Conservation (phyloP, 768 basidiomycete genomes). For the Amanita exitialis region DNA sequence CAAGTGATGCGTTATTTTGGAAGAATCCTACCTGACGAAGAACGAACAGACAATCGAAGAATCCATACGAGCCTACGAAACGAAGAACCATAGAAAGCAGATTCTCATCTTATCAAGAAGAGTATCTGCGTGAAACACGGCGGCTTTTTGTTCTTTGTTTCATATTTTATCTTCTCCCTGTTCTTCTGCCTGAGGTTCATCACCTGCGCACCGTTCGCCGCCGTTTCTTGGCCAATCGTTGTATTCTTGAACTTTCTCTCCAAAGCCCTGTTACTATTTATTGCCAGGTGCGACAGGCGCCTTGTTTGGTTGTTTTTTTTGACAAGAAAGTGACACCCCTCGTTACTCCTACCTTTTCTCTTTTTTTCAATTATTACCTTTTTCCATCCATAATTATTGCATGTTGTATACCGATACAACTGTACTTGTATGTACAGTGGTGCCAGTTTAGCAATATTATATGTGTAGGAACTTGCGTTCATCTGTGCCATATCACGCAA, state of each 20-base stretch:
- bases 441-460: neutral
- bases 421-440: neutral
- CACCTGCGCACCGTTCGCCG: neutral
- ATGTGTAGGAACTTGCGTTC: neutral
- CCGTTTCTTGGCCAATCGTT: constrained; percentile 1
- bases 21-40: neutral
- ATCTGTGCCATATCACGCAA: no score
- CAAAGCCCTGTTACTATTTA: constrained; percentile 3
- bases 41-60: neutral
- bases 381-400: constrained; percentile 2
- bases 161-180: neutral
- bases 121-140: neutral
- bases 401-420: constrained; percentile 1
- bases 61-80: neutral
- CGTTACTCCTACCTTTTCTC: neutral
- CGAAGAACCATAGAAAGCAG: neutral
- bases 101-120: neutral
- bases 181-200: neutral
- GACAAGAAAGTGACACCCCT: constrained; percentile 2
- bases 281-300: constrained; percentile 1
- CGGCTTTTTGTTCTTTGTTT: neutral
- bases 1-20: neutral
- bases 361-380: neutral
- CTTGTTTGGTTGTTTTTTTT: neutral
- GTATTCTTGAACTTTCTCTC: neutral